Conservation (phyloP, 1,284 basidiomycete species). For the Malassezia vespertilionis region DNA sequence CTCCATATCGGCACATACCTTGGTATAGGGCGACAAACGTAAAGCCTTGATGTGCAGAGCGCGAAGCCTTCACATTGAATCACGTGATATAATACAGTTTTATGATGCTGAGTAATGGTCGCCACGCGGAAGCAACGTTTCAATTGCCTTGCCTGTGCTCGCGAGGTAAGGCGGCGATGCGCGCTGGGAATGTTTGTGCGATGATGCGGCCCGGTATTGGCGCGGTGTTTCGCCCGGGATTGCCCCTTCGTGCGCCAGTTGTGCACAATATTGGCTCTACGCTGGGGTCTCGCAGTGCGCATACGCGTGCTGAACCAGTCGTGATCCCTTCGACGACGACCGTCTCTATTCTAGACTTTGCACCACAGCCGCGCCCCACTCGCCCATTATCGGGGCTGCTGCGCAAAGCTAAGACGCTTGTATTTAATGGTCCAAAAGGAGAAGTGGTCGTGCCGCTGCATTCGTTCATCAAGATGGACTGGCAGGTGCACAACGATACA, state of each 20-base stretch:
- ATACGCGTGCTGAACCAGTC: conserved; percentile 36
- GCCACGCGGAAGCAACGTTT: neutral
- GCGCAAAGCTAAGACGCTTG: conserved; percentile 27
- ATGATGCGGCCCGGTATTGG: neutral
- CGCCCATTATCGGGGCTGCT: conserved; percentile 27
- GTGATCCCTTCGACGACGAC: conserved; percentile 25
- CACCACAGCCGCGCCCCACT: conserved; percentile 38
- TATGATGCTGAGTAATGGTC: neutral
- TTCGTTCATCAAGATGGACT: conserved; percentile 23
- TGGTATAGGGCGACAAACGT: conserved; percentile 15
- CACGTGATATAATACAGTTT: neutral
- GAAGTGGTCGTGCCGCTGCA: conserved; percentile 34
- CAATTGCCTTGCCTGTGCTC: neutral
- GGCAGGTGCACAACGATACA: conserved; percentile 3
- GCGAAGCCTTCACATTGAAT: neutral
- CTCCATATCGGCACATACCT: conserved; percentile 15
- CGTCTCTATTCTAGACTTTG: conserved; percentile 29
- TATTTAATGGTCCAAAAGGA: conserved; percentile 36
- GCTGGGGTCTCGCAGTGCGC: conserved; percentile 14
- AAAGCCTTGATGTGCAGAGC: neutral
- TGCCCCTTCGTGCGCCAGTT: too few species aligned
- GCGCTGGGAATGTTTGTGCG: neutral
- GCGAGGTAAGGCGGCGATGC: too few species aligned
- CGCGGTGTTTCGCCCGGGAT: neutral
- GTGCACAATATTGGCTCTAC: neutral